Conservation (phyloP, 768 basidiomycete genomes). For the Suillus subluteus region DNA sequence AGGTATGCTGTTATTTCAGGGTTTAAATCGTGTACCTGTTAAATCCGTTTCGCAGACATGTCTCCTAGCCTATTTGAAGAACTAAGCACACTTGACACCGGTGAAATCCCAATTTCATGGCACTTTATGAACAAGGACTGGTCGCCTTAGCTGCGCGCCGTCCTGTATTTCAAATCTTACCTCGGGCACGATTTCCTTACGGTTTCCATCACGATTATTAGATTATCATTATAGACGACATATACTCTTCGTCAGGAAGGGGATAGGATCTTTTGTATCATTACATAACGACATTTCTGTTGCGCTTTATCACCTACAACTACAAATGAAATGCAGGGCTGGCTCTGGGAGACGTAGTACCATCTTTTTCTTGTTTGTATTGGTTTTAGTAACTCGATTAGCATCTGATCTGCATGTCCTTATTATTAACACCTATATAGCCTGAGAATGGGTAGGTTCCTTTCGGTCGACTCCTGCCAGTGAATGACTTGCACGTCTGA, state of each 20-base stretch:
- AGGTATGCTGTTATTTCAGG: conserved; percentile 44
- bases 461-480: not conserved
- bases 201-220: conserved; percentile 5
- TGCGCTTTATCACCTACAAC: conserved; percentile 9
- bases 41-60: conserved; percentile 52
- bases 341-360: not conserved
- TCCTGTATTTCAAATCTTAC: not conserved
- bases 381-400: not conserved
- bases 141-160: conserved; percentile 37
- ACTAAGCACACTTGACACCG: conserved; percentile 49
- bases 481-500: not conserved
- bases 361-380: conserved; percentile 1
- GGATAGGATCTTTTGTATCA: conserved; percentile 25
- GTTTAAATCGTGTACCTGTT: conserved; percentile 12
- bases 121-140: conserved; percentile 55
- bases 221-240: conserved; percentile 15
- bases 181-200: conserved; percentile 5
- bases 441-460: not conserved
- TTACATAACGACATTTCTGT: conserved; percentile 15
- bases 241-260: conserved; percentile 19
- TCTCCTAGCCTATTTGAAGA: conserved; percentile 62
- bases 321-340: not conserved
- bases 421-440: not conserved
- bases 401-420: not conserved
- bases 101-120: conserved; percentile 62